Conservation (phyloP, 2,329 filamentous ascomycete genomes). For the Reticulascus tulasneorum region DNA sequence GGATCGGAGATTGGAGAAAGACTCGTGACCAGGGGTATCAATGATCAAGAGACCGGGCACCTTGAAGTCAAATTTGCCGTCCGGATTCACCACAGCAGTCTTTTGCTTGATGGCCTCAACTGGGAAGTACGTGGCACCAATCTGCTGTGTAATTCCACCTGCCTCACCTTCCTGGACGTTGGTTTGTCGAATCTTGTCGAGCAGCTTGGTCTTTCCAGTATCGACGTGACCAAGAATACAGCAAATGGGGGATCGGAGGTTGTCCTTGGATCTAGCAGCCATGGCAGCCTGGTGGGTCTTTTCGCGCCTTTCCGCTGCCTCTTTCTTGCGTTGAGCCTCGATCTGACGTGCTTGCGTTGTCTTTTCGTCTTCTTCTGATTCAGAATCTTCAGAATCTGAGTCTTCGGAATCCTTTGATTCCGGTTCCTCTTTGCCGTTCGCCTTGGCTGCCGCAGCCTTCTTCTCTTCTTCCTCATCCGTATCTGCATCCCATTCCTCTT, state of each 20-base stretch:
- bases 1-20: conserved; percentile 96
- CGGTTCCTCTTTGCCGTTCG: conserved; percentile 20
- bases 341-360: conserved; percentile 69
- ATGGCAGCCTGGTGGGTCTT: conserved; percentile 88
- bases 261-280: conserved; percentile 86
- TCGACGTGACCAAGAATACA: conserved; percentile 99
- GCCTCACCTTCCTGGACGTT: conserved; percentile 99
- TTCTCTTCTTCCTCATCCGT: conserved; percentile 64
- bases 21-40: conserved; percentile 99
- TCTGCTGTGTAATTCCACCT: conserved; percentile 98
- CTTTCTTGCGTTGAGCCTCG: conserved; percentile 75
- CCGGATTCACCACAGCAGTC: conserved; percentile 87
- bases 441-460: conserved; percentile 22
- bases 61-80: conserved; percentile 91
- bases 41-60: conserved; percentile 95
- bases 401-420: conserved; percentile 38
- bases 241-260: conserved; percentile 96
- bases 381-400: conserved; percentile 44
- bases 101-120: conserved; percentile 90
- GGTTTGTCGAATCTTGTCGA: conserved; percentile 97
- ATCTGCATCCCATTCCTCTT: conserved; percentile 93
- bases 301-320: conserved; percentile 82
- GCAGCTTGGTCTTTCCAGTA: conserved; percentile 98
- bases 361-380: conserved; percentile 71
- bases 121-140: conserved; percentile 98